Evolutionary conservation across 176 grass and related monocot species (phyloP).

Genomic region (Eremochloa ophiuroides): DNA sequence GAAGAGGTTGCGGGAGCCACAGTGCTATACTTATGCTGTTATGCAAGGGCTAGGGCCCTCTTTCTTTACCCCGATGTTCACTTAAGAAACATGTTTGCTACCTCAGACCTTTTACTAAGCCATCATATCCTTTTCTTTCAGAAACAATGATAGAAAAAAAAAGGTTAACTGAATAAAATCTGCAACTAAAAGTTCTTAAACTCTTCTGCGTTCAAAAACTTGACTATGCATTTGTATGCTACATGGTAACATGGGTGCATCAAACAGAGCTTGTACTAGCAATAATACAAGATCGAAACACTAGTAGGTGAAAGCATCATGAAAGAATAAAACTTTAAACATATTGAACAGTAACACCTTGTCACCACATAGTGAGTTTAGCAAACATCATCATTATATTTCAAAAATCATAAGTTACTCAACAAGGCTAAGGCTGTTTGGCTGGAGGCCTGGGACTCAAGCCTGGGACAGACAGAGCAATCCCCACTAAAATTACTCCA

Average conservation of each 20-base stretch:
- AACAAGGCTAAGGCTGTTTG: background rate
- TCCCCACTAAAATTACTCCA: background rate
- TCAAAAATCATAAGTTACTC: background rate
- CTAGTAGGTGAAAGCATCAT: background rate
- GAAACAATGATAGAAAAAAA: background rate
- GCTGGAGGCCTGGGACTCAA: too few species aligned
- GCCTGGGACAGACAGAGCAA: too few species aligned
- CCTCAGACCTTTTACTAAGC: conserved; percentile 71
- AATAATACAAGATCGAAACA: background rate
- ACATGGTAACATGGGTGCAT: too few species aligned
- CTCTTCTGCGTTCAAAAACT: background rate
- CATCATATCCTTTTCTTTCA: conserved; percentile 73
- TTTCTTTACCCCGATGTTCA: conserved; percentile 45
- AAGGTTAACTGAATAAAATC: background rate
- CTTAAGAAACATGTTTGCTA: conserved; percentile 40
- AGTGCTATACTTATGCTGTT: conserved; percentile 57
- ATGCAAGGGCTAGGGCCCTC: conserved; percentile 62
- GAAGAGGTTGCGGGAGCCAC: conserved; percentile 67
- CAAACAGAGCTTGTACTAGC: background rate
- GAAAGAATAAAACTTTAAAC: background rate
- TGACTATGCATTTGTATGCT: background rate
- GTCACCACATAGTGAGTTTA: background rate
- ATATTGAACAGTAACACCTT: background rate
- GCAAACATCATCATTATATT: background rate
- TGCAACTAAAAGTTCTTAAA: background rate